Evolutionary conservation across 495 filamentous ascomycete species (phyloP).

Genomic region (Aspergillus saccharolyticus): DNA sequence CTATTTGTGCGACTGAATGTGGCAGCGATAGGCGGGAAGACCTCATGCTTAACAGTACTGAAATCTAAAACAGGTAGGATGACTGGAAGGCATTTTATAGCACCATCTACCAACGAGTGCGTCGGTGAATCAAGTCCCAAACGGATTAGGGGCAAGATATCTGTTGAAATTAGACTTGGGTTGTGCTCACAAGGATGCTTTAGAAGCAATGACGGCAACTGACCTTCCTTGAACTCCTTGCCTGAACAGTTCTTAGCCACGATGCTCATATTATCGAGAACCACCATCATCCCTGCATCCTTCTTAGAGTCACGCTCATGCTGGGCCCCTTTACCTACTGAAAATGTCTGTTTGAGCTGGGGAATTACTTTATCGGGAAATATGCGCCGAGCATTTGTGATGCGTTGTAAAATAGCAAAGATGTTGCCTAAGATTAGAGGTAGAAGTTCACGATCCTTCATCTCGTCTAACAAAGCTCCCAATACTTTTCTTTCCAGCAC

Average conservation of each 20-base stretch:
- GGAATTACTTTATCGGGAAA: slow-evolving; percentile 82
- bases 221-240: slow-evolving; percentile 90
- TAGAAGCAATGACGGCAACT: slow-evolving; percentile 19
- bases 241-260: slow-evolving; percentile 77
- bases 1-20: slow-evolving; percentile 92
- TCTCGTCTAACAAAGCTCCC: slow-evolving; percentile 81
- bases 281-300: slow-evolving; percentile 85
- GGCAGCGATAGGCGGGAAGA: slow-evolving; percentile 83
- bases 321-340: slow-evolving; percentile 43
- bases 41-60: slow-evolving; percentile 88
- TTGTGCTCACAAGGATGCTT: not conserved
- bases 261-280: slow-evolving; percentile 73
- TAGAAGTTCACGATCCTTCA: slow-evolving; percentile 82
- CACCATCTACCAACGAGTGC: slow-evolving; percentile 79
- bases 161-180: slow-evolving; percentile 36
- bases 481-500: slow-evolving; percentile 94
- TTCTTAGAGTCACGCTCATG: slow-evolving; percentile 73
- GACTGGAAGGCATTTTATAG: slow-evolving; percentile 65
- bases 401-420: slow-evolving; percentile 73
- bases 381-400: slow-evolving; percentile 69
- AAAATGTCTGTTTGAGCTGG: slow-evolving; percentile 76
- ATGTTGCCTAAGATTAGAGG: slow-evolving; percentile 82
- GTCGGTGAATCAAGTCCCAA: slow-evolving; percentile 81
- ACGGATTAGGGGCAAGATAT: slow-evolving; percentile 79
- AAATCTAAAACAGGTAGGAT: slow-evolving; percentile 85